Evolutionary conservation across 192 early-diverging fungal genomes (phyloP), one percentile per base, ranked within the genome.

Genomic region (Backusella tuberculispora): DNA sequence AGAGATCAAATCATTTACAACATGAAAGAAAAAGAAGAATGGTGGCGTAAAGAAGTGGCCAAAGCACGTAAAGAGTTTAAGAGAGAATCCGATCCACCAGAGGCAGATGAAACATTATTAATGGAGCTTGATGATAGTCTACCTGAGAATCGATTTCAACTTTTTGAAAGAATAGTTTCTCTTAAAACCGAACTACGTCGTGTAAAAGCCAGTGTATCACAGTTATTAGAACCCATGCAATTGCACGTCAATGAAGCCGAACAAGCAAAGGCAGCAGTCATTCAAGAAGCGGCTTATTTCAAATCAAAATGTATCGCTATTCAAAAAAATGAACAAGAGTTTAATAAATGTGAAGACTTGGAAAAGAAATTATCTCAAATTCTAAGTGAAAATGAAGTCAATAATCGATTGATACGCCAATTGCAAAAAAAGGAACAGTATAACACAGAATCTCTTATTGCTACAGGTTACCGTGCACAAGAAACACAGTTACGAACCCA

Each of bases 261-360:
- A 37, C 74, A 81, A n/a, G 76, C 84, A 40, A 76, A 83, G 0
- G 83, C 79, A 2, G 85, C 85, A 13, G 87, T 85, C 0, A 66
- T 88, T 12, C 84, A 88, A 47, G 87, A 88, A 70, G 84, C 87
- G 60, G 85, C 80, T 10, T 86, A 88, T 60, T 80, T 85, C 74
- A 87, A 87, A 70, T 79, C 87, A 24, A 85, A 86, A 71, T 76
- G 81, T 53, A 60, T 76, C 5, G 87, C 87, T 6, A 73, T 88
- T 24, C 53, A 60, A 24, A 71, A 83, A 43, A 66, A 77, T 12
- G 74, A 76, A 0, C 81, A 84, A 68, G 69, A 67, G 3, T 24
- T 24, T 60, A 24, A 24, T 4, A 60, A 26, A 60, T 60, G 53
- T 29, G 66, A 74, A 13, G 80, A 83, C 0, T 64, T 88, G n/a